Evolutionary conservation across 768 basidiomycete genomes (phyloP).

Genomic region (Suillus tomentosus): DNA sequence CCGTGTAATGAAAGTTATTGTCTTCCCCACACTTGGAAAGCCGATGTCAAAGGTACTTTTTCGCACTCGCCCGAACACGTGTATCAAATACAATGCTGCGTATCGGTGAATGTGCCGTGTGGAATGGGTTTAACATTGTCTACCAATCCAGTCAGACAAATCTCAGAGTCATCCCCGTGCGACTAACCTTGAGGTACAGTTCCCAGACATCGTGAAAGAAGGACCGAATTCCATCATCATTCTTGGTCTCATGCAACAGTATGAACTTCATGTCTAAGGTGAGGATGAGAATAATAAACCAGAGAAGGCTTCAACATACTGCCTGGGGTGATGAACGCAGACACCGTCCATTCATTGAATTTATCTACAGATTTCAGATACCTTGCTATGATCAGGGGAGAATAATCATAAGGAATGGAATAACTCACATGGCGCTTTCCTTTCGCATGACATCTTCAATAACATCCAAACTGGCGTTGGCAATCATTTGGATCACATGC

Average conservation of each 20-base stretch:
- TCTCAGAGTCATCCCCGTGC: not conserved
- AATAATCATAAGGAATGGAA: slow-evolving; percentile 11
- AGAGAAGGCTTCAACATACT: slow-evolving; percentile 48
- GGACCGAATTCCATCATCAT: slow-evolving; percentile 92
- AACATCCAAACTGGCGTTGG: slow-evolving; percentile 92
- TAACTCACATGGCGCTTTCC: slow-evolving; percentile 73
- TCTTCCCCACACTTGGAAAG: slow-evolving; percentile 2
- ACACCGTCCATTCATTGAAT: slow-evolving; percentile 99
- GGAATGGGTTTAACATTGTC: slow-evolving; percentile 95
- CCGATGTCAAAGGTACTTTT: slow-evolving; percentile 62
- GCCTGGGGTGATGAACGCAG: slow-evolving; percentile 92
- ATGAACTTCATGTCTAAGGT: slow-evolving; percentile 90
- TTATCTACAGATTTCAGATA: slow-evolving; percentile 95
- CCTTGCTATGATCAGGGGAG: slow-evolving; percentile 46
- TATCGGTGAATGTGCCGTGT: slow-evolving; percentile 84
- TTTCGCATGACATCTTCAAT: slow-evolving; percentile 91
- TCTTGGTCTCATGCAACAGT: slow-evolving; percentile 91
- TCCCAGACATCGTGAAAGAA: slow-evolving; percentile 99
- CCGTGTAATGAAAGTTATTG: not conserved
- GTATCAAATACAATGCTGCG: slow-evolving; percentile 81
- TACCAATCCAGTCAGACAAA: slow-evolving; percentile 31
- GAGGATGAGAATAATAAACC: slow-evolving; percentile 21
- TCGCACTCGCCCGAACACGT: slow-evolving; percentile 83
- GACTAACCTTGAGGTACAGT: slow-evolving; percentile 87
- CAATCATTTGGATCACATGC: slow-evolving; percentile 99